A percentile compares a stretch with the other conserved stretches of the same genome.
Evolutionary conservation across 768 basidiomycete genomes (phyloP).

Genomic region (Tephrocybe sp.): DNA sequence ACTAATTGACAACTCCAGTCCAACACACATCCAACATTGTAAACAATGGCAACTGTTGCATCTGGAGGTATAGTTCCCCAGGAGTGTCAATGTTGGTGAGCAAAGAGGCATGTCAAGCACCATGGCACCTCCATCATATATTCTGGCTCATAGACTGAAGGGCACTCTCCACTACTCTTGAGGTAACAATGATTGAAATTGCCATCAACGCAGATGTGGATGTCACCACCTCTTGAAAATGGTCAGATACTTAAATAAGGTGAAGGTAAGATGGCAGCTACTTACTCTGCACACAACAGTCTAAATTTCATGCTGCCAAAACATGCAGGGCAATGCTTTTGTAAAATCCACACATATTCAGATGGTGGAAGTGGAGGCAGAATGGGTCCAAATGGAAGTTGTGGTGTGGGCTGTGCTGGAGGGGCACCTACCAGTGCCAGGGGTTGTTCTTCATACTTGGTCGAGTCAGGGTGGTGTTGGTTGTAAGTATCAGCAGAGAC

Average conservation of each 20-base stretch:
- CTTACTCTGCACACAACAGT: neutral
- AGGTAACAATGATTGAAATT: constrained; percentile 40
- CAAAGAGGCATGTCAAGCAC: constrained; percentile 34
- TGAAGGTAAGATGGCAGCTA: neutral
- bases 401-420: neutral
- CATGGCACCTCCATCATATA: constrained; percentile 34
- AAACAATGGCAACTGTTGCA: neutral
- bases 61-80: constrained; percentile 25
- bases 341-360: constrained; percentile 22
- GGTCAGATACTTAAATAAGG: neutral
- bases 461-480: neutral
- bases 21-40: constrained; percentile 27
- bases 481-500: neutral
- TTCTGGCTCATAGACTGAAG: constrained; percentile 28
- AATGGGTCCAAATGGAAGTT: neutral
- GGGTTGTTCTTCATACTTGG: neutral
- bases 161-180: constrained; percentile 27
- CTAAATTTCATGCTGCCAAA: constrained; percentile 29
- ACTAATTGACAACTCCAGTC: neutral
- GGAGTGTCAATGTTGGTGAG: constrained; percentile 37
- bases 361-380: neutral
- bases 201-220: constrained; percentile 36
- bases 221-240: constrained; percentile 29
- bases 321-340: constrained; percentile 30
- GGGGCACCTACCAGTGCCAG: neutral